phyloP scores from a whole-genome alignment of 257 asterid genomes.

The Solanum corneliomulleri region DNA sequence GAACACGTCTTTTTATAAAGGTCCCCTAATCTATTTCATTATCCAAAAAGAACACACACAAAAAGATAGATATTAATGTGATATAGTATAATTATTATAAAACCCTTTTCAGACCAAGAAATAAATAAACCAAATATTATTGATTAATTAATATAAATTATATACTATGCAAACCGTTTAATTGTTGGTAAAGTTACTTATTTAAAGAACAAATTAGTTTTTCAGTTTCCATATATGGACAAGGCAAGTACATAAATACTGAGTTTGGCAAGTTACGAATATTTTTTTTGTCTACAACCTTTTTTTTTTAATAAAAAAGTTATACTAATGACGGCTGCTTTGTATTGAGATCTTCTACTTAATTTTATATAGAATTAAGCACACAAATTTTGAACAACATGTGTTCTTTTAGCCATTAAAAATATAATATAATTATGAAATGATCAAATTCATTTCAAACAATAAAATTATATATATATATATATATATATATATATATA shows the following conservation, averaged over 20 bases:
- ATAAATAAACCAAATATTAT: not conserved
- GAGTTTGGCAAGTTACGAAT: slow-evolving; percentile 7
- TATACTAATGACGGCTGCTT: not conserved
- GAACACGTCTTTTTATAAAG: not conserved
- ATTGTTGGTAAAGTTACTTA: not conserved
- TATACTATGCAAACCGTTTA: not conserved
- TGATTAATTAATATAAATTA: not conserved
- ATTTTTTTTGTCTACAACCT: not conserved
- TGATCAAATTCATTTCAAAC: not conserved
- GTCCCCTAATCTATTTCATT: not conserved
- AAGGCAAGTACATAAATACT: not conserved
- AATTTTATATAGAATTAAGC: not conserved
- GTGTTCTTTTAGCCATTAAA: not conserved
- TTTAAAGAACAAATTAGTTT: not conserved
- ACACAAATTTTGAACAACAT: not conserved
- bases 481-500: too few species aligned
- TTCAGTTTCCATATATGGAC: not conserved
- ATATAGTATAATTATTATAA: not conserved
- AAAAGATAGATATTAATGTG: not conserved
- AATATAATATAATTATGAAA: too few species aligned
- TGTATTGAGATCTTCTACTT: not conserved
- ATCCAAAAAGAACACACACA: not conserved
- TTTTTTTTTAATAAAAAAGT: not conserved
- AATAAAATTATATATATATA: too few species aligned
- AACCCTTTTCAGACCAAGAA: not conserved